Conservation (phyloP, 1,139 yeast species). For the Diutina sp. region DNA sequence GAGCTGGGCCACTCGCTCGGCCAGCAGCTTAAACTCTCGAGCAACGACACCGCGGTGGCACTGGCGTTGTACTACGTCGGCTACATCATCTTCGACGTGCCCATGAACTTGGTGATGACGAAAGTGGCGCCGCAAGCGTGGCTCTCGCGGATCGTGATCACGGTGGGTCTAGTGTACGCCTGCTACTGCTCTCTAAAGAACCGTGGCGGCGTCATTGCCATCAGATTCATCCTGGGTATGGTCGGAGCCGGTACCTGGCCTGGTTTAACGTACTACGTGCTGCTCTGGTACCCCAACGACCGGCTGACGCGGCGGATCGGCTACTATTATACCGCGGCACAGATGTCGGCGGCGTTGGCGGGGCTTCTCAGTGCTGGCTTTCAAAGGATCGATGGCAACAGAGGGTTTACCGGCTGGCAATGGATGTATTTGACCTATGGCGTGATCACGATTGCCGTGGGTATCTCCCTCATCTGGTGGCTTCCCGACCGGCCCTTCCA, state of each 20-base stretch:
- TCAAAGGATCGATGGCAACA: conserved; percentile 63
- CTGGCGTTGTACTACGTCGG: conserved; percentile 78
- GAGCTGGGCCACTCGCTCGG: conserved; percentile 49
- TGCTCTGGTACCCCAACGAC: conserved; percentile 78
- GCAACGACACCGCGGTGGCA: conserved; percentile 59
- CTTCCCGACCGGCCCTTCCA: conserved; percentile 57
- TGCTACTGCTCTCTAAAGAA: conserved; percentile 52
- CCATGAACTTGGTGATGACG: conserved; percentile 84
- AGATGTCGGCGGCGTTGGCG: conserved; percentile 73
- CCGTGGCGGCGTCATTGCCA: conserved; percentile 52
- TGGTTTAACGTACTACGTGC: conserved; percentile 74
- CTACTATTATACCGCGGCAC: conserved; percentile 86
- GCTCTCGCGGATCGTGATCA: conserved; percentile 66
- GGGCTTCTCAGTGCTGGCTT: conserved; percentile 82
- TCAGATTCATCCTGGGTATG: conserved; percentile 63
- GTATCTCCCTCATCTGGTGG: conserved; percentile 67
- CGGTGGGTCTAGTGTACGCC: conserved; percentile 66
- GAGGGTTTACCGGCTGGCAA: conserved; percentile 74
- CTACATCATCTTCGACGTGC: conserved; percentile 71
- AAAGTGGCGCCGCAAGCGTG: conserved; percentile 72
- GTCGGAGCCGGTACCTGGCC: conserved; percentile 95
- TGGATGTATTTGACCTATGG: conserved; percentile 82
- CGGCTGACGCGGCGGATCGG: conserved; percentile 73
- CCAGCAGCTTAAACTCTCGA: conserved; percentile 36
- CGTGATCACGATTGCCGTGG: conserved; percentile 52